These are phyloP conservation scores for Nitzschia palea DNA, from an alignment of 108 stramenopile species.

Conservation along the genomic window DNA sequence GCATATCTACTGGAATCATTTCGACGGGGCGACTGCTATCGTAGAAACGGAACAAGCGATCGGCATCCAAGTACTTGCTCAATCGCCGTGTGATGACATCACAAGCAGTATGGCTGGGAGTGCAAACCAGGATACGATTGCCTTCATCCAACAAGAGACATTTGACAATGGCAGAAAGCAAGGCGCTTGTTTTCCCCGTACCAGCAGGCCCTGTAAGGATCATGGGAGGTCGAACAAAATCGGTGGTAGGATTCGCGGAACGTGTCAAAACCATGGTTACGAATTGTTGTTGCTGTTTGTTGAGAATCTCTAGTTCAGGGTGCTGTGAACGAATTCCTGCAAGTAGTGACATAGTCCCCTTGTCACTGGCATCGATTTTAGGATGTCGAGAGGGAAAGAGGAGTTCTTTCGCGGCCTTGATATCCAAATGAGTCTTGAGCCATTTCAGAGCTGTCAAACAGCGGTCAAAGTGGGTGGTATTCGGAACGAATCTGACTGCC, in stretches of 20 bases:
- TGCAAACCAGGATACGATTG: slow-evolving; percentile 57
- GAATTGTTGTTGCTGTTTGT: slow-evolving; percentile 25
- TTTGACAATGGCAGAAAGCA: slow-evolving; percentile 46
- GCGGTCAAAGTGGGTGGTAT: slow-evolving; percentile 20
- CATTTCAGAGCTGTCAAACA: slow-evolving; percentile 59
- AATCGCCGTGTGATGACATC: slow-evolving; percentile 67
- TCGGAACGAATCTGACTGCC: slow-evolving; percentile 47
- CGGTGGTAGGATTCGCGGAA: slow-evolving; percentile 46
- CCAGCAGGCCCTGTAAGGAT: slow-evolving; percentile 77
- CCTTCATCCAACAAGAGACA: slow-evolving; percentile 15
- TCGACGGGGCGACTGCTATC: slow-evolving; percentile 41
- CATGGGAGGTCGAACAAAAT: slow-evolving; percentile 52
- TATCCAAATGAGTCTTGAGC: slow-evolving; percentile 27
- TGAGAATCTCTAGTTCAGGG: neutral
- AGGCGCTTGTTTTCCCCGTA: slow-evolving; percentile 63
- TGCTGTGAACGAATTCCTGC: neutral
- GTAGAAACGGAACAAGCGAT: slow-evolving; percentile 58
- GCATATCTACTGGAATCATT: slow-evolving; percentile 53
- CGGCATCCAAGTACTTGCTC: slow-evolving; percentile 21
- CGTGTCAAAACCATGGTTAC: slow-evolving; percentile 58
- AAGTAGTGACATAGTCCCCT: neutral
- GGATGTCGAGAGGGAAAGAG: slow-evolving; percentile 50
- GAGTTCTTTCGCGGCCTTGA: slow-evolving; percentile 26
- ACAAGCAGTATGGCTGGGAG: slow-evolving; percentile 72
- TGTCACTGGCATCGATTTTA: neutral